Base-by-base conservation (phyloP, 176 grass and related monocot genomes). In the Aegilops speltoides region DNA sequence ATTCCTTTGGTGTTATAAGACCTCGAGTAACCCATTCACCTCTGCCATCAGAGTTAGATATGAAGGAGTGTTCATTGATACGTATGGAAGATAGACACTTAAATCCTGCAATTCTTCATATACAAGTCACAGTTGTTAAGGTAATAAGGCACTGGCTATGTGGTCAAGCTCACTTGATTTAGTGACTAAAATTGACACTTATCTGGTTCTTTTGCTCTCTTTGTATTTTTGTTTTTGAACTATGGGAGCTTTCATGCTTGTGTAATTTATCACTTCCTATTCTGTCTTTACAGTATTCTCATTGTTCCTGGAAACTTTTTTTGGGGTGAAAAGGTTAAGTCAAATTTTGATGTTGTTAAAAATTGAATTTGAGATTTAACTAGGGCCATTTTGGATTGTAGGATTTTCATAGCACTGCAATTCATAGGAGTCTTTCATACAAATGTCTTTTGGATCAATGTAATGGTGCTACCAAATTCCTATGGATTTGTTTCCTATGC, bases 81-180 rank as follows among this genome's bases (percentile, higher is more conserved):
- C 52, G 13, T 20, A 79, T 99, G 20, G 97, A 99, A 80, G 90
- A 99, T 88, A 95, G 97, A 85, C 70, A 62, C 70, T 75, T 96
- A 86, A 84, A 77, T 66, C 89, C 92, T 73, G 85, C 97, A 82
- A 80, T 99, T 87, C 68, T 99, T 77, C 91, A 88, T 68, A 86
- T 99, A 61, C 97, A 99, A 89, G 94, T 94, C 64, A 94, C 89
- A 88, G 64, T 88, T 69, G 26, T 92, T 87, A 93, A 99, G 97
- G 97, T 96, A 98, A 91, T 31, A 87, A 56, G 63, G 31, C 59
- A 71, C 16, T 85, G 38, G 56, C 26, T 76, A 60, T 67, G 32
- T 89, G 14, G 50, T 82, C 26, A 22, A 74, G 3, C 22, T 54
- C 56, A 54, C 41, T 52, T 79, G 67, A 40, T 84, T 79, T 80